Evolutionary conservation across 495 filamentous ascomycete species (phyloP).

Genomic region (Terfezia boudieri): DNA sequence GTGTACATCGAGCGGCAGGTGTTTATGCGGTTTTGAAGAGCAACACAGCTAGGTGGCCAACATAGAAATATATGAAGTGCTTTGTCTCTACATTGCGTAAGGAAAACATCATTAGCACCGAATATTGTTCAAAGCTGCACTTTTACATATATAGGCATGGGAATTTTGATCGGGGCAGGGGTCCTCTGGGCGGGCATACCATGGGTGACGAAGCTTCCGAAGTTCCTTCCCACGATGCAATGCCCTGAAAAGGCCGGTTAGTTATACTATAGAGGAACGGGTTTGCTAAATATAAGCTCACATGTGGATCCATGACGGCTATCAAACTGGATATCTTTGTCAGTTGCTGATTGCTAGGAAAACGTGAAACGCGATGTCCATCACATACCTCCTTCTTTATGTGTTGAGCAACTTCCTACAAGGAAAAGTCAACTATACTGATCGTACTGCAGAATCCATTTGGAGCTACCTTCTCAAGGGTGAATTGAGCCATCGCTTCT

Average conservation of each 20-base stretch:
- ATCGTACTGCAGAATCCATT: no score
- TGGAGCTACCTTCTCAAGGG: constrained; percentile 61
- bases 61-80: constrained; percentile 99
- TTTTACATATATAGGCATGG: neutral
- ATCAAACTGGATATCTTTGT: neutral
- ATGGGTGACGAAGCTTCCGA: constrained; percentile 96
- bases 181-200: constrained; percentile 30
- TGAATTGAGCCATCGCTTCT: constrained; percentile 81
- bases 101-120: neutral
- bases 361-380: no score
- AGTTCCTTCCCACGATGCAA: constrained; percentile 95
- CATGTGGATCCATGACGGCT: neutral
- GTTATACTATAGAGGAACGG: no score
- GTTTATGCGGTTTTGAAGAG: constrained; percentile 68
- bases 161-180: neutral
- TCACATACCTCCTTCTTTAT: constrained; percentile 77
- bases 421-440: neutral
- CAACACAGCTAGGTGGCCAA: constrained; percentile 92
- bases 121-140: neutral
- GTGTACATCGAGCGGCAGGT: neutral
- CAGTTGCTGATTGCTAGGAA: no score
- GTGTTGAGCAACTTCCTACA: constrained; percentile 79
- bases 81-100: constrained; percentile 51
- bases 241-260: constrained; percentile 32
- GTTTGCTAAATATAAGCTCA: neutral